Evolutionary conservation across 1,284 basidiomycete species (phyloP), one percentile per base, ranked within the genome.

Genomic region (Moesziomyces globuligerus): DNA sequence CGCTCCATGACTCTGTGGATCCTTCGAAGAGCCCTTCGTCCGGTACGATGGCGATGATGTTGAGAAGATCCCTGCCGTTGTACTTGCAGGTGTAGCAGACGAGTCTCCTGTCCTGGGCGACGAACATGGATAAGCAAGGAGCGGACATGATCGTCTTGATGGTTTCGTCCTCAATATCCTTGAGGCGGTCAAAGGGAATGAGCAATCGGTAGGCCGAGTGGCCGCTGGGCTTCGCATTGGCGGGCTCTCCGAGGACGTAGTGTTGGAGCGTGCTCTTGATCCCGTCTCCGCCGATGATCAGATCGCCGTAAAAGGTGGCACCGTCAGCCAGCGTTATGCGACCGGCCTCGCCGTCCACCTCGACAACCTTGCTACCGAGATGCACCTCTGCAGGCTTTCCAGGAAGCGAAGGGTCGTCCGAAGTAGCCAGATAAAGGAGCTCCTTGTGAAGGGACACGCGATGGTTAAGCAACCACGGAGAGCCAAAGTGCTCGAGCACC

Each of bases 241-340:
- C 46, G 20, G 52, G 23, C 15, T 65, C 51, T 15, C 72, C 68
- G 24, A 82, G 62, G 25, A 85, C 72, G 17, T 81, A 52, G 45
- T 79, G 67, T 21, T 85, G 82, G 24, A 79, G 81, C 18, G 83
- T 48, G 7, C 84, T 86, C 37, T 68, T 70, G 46, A 81, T 79
- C 3, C 82, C 82, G 40, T 83, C 82, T 11, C 79, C 79, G 4
- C 70, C 81, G 28, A 83, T 56, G 24, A 82, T 48, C 11, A 78
- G 43, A 46, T 83, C 81, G 7, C 58, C 78, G 3, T 54, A 17
- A 23, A 74, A 45, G 4, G 40, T 48, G 26, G 56, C 57, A 7
- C 81, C 81, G 43, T 73, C 46, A 7, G 56, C 59, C 29, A 74
- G 57, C 15, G 60, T 61, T 20, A 82, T 69, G 1, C 40, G 57